phyloP scores from a whole-genome alignment of 208 protist species.

The Tritrichomonas musculus region DNA sequence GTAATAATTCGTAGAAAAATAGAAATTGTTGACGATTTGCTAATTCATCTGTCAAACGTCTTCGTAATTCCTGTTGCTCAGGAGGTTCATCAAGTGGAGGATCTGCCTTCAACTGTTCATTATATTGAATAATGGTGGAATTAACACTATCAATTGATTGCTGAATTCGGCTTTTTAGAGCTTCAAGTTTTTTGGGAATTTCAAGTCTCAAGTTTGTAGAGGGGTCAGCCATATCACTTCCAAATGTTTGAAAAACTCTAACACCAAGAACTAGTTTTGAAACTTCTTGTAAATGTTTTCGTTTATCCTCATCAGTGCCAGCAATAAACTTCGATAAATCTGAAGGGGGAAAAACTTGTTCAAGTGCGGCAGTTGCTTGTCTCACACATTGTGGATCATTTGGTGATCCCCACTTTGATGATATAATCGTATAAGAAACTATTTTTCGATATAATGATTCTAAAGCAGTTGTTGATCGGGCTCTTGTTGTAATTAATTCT shows the following conservation, averaged over 20 bases:
- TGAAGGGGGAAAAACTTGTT: slow-evolving; percentile 34
- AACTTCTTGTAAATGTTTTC: slow-evolving; percentile 32
- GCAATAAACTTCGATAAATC: slow-evolving; percentile 31
- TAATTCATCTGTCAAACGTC: slow-evolving; percentile 33
- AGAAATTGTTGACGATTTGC: slow-evolving; percentile 32
- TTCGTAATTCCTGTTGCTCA: neutral
- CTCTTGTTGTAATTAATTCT: slow-evolving; percentile 34
- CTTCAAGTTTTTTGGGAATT: slow-evolving; percentile 32
- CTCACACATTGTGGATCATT: slow-evolving; percentile 40
- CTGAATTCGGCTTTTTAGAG: neutral
- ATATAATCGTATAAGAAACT: slow-evolving; percentile 15
- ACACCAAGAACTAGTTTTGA: slow-evolving; percentile 39
- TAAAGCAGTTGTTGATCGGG: neutral
- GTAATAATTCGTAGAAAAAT: slow-evolving; percentile 21
- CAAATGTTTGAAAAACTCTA: slow-evolving; percentile 41
- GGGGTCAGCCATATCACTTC: slow-evolving; percentile 20
- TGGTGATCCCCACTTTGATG: neutral
- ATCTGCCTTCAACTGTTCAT: neutral
- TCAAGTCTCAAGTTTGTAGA: neutral
- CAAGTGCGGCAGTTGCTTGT: slow-evolving; percentile 31
- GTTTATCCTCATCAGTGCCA: neutral
- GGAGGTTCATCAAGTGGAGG: neutral
- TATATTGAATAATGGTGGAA: slow-evolving; percentile 4
- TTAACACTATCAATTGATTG: slow-evolving; percentile 3
- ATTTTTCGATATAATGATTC: slow-evolving; percentile 34